Evolutionary conservation across 768 basidiomycete genomes (phyloP), one percentile per base, ranked within the genome.

Genomic region (Hortiboletus campestris): DNA sequence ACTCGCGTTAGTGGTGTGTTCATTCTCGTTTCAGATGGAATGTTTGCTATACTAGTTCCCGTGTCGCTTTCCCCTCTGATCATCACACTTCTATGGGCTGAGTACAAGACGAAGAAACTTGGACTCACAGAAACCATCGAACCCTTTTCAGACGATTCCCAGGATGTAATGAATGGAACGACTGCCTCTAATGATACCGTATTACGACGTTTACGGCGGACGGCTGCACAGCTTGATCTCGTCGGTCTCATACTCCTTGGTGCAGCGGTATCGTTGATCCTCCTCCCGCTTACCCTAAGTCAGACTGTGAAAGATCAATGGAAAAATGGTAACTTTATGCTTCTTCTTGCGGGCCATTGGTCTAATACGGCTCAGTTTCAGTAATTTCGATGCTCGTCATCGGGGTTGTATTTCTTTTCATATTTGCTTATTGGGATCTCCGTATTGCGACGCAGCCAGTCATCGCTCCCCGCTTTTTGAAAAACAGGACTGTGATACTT

Each of bases 11-110:
- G 43, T 25, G 36, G 22, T 25, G 41, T 28, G 53, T 46, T 48
- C 35, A 55, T 44, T 58, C 35, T 14, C 46, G 35, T 41, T 60
- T 29, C 56, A 82, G 80, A 83, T 54, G 79, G 76, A 22, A 82
- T 82, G 78, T 84, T 84, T 63, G 78, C 79, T 28, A 80, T 85
- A 56, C 71, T 86, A 29, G 72, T 84, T 17, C 83, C 83, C 1
- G 71, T 68, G 7, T 62, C 80, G 0, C 76, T 84, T 16, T 57
- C 74, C 3, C 84, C 84, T 2, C 75, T 85, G 20, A 82, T 84
- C 47, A 44, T 74, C 56, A 80, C 79, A 9, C 78, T 84, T 11
- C 66, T 81, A 20, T 84, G 82, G 81, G 79, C 81, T 0, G 80
- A 84, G 63, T 59, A 66, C 28, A 80, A 76, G 60, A 76, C 81